phyloP scores from a whole-genome alignment of 2,329 filamentous ascomycete species.

The Pestalotiopsis sp. region DNA sequence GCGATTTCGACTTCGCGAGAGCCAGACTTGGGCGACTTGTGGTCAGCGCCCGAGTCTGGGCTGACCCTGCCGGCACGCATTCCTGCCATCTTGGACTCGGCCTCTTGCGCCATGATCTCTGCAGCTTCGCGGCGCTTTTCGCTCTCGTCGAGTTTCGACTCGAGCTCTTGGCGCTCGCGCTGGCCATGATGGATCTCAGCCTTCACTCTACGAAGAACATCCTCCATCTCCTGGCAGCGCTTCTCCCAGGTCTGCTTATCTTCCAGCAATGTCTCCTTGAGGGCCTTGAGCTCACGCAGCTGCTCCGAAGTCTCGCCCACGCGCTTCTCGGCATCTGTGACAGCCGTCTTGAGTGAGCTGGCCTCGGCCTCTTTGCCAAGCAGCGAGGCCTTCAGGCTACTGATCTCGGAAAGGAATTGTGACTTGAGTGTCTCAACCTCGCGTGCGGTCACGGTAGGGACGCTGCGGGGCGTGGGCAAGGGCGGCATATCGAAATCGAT shows the following conservation, averaged over 20 bases:
- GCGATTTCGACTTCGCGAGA: slow-evolving; percentile 76
- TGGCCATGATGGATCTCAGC: slow-evolving; percentile 79
- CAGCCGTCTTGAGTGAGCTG: slow-evolving; percentile 80
- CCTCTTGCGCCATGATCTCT: slow-evolving; percentile 75
- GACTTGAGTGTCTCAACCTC: slow-evolving; percentile 94
- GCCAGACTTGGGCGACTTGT: slow-evolving; percentile 36
- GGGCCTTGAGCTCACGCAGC: slow-evolving; percentile 73
- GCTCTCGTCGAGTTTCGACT: slow-evolving; percentile 74
- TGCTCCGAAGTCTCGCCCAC: slow-evolving; percentile 85
- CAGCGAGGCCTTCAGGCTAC: slow-evolving; percentile 87
- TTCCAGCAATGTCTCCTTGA: slow-evolving; percentile 71
- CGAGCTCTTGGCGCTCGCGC: slow-evolving; percentile 78
- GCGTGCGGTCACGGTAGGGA: slow-evolving; percentile 87
- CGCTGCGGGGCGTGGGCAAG: slow-evolving; percentile 85
- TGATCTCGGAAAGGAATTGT: slow-evolving; percentile 87
- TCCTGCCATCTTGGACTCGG: slow-evolving; percentile 74
- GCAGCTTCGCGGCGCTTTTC: slow-evolving; percentile 75
- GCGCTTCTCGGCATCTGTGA: slow-evolving; percentile 88
- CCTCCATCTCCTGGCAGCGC: slow-evolving; percentile 83
- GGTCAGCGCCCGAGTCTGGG: slow-evolving; percentile 33
- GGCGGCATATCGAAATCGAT: slow-evolving; percentile 95
- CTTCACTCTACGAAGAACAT: slow-evolving; percentile 76
- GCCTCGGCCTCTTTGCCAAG: slow-evolving; percentile 94
- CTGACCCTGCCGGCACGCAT: slow-evolving; percentile 66
- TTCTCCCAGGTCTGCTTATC: slow-evolving; percentile 85